phyloP scores from a whole-genome alignment of 148 eudicot species.

The Vaccinium macrocarpon region DNA sequence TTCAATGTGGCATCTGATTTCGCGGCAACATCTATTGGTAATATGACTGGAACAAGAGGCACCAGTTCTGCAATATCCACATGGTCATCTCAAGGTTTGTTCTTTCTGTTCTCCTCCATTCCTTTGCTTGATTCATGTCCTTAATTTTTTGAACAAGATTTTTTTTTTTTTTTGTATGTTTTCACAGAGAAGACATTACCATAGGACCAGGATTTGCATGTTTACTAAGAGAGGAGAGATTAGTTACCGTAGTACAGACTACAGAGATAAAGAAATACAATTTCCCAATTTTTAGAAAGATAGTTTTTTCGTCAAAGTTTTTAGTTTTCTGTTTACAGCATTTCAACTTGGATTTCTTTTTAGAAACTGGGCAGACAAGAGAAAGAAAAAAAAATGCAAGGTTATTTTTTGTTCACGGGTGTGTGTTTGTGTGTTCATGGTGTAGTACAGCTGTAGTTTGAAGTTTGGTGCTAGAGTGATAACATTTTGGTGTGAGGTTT shows the following conservation, averaged over 20 bases:
- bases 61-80: conserved; percentile 45
- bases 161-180: background rate
- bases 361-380: too few relatives aligned
- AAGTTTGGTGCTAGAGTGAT: too few relatives aligned
- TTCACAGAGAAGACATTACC: background rate
- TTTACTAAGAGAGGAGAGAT: background rate
- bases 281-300: too few relatives aligned
- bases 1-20: conserved; percentile 44
- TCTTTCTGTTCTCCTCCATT: background rate
- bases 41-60: conserved; percentile 27
- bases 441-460: too few relatives aligned
- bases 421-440: too few relatives aligned
- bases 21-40: conserved; percentile 47
- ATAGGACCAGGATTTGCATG: background rate
- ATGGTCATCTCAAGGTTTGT: conserved; percentile 68
- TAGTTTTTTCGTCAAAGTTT: too few relatives aligned
- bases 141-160: background rate
- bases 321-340: too few relatives aligned
- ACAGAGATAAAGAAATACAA: background rate
- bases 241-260: background rate
- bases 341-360: too few relatives aligned
- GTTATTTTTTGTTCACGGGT: too few relatives aligned
- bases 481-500: too few relatives aligned
- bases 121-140: background rate
- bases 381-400: too few relatives aligned